A percentile compares a stretch with the other conserved stretches of the same genome.
phyloP scores from a whole-genome alignment of 257 asterid species.

The Nicotiana knightiana region DNA sequence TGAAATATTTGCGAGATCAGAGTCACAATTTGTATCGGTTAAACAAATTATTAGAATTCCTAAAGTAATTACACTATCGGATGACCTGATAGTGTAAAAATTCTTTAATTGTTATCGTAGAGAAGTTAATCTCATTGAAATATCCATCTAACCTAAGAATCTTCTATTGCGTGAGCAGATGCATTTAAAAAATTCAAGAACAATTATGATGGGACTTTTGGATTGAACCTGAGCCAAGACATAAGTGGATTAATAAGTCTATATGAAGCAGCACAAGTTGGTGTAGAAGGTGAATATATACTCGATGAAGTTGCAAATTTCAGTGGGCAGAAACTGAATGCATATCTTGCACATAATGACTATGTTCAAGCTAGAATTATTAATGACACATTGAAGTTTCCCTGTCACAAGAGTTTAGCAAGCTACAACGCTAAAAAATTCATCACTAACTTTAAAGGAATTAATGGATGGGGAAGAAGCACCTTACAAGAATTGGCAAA shows the following conservation, averaged over 20 bases:
- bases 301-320: slow-evolving; percentile 40
- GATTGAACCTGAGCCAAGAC: slow-evolving; percentile 8
- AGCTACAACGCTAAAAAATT: slow-evolving; percentile 6
- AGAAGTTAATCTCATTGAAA: not conserved
- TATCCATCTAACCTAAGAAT: not conserved
- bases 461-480: slow-evolving; percentile 23
- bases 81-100: not conserved
- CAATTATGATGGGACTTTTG: slow-evolving; percentile 27
- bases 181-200: slow-evolving; percentile 35
- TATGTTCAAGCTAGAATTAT: not conserved
- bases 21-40: no score
- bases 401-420: slow-evolving; percentile 37
- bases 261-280: slow-evolving; percentile 46
- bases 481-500: slow-evolving; percentile 26
- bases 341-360: not conserved
- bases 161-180: slow-evolving; percentile 11
- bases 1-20: no score
- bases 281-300: slow-evolving; percentile 37
- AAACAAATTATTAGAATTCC: no score
- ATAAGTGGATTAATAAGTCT: slow-evolving; percentile 26
- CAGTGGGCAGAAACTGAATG: slow-evolving; percentile 13
- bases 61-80: no score
- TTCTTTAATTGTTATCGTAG: not conserved
- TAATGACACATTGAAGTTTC: slow-evolving; percentile 25
- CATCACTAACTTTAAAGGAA: not conserved